Evolutionary conservation across 2,329 filamentous ascomycete species (phyloP), one percentile per base, ranked within the genome.

Genomic region (Beauveria brongniartii): DNA sequence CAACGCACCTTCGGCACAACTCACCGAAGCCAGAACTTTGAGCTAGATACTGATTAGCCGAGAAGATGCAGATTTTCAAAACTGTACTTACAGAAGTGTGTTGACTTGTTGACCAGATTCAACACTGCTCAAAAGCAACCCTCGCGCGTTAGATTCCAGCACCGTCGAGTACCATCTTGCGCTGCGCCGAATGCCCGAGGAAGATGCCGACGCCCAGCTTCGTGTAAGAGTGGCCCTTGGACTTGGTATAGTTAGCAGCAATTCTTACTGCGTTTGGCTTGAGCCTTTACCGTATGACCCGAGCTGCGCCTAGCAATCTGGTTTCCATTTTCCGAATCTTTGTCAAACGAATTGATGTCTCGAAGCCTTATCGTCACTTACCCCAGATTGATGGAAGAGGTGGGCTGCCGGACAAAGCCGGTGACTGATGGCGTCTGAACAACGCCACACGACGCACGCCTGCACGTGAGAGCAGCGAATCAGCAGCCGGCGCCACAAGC

Each of bases 1-100:
- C 6, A 34, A 28, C 9, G 16, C 48, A 18, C 10, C 18, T 14
- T 37, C n/a, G 16, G 12, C 18, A 12, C 22, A 24, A 30, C 43
- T 30, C n/a, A 64, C 56, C 48, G 41, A 20, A 61, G 50, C 55
- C 57, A 61, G 40, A 58, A 55, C 46, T 59, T 61, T 26, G 62
- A 61, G 10, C 61, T 62, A n/a, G 14, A 44, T 1, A 30, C 12
- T 6, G 6, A 30, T 56, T 56, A 62, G 56, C 26, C 8, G 12
- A 26, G 14, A 10, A n/a, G 14, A 14, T 7, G 18, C 7, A 40
- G 7, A 5, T 4, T 51, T n/a, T 30, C 22, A 18, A 30, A 3
- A 30, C 20, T 28, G 5, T 43, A 46, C 61, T 59, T 37, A 62
- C 61, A 62, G 52, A 14, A 62, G 56, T 26, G 51, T 62, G 43